Evolutionary conservation across 192 early-diverging fungal genomes (phyloP), one percentile per base, ranked within the genome.

Genomic region (Lunasporangiospora selenospora): DNA sequence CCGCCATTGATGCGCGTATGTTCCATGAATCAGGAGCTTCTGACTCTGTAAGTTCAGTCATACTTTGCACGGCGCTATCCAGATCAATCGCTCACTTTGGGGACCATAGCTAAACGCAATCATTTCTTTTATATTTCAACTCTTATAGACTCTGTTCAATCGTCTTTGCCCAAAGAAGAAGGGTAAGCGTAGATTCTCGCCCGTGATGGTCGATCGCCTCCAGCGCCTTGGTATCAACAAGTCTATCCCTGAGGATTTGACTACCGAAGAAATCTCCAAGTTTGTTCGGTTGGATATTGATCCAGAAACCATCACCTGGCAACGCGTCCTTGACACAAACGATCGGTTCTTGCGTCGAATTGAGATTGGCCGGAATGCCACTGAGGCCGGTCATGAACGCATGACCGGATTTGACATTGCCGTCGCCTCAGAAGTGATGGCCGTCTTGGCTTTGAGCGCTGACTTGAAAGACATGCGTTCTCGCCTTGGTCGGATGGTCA

Each of bases 361-460:
- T 53, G 92, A 88, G 12, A 85, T 99, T 32, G 97, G 97, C 39
- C 86, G 92, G 69, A 91, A 89, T 4, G 73, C 89, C 12, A 92
- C 94, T 34, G 97, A 99, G 84, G 88, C 91, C 67, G 95, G 94
- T 13, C 84, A 89, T 65, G 83, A 88, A 56, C 86, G 97, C 38
- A 67, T 90, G 73, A 99, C 97, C 30, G 96, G 97, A 33, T 99
- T 95, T 71, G 97, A 99, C 80, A 99, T 99, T 69, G 81, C 96
- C 15, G 97, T 99, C 6, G 96, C 95, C 24, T 93, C 91, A 75
- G 97, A 99, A 77, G 89, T 94, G 75, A 99, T 99, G 97, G 97
- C 97, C 6, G 93, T 99, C 7, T 81, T 99, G 29, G 96, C 97
- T 7, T 80, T 99, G 53, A 91, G 93, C 31, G 96, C 94, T 11